Evolutionary conservation across 1,284 basidiomycete species (phyloP), one percentile per base, ranked within the genome.

Genomic region (Heterobasidion parviporum): DNA sequence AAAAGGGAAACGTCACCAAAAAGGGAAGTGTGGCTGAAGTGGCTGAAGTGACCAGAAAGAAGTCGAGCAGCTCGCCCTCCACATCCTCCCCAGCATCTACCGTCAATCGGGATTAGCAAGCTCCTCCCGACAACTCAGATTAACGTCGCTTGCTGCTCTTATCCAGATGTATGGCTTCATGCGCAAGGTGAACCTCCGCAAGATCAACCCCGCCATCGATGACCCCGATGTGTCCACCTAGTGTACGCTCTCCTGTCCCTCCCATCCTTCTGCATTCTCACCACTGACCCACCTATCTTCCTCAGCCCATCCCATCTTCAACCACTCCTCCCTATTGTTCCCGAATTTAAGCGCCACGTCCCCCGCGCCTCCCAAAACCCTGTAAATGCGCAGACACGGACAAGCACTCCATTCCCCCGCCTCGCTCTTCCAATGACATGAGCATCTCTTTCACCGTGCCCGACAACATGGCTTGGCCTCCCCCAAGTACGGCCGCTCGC

Each of bases 201-300:
- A 93, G 72, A 87, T 93, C 67, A 92, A 94, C 75, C 89, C 88
- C 59, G 89, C 89, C 60, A 92, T 94, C 60, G 87, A 90, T 72
- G 91, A 94, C 74, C 92, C 92, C 57, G 92, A 94, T 73, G 91
- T 91, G 8, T 92, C 89, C 71, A 93, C 91, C 60, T 94, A 92
- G 92, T 93, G 91, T 93, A 74, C 69, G 91, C 82, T 56, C 33
- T 54, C 18, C 18, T 2, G 2, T 44, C 26, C 52, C 43, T 45
- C 55, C 56, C n/a, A 18, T 18, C 18, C 18, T 18, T 18, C 18
- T 18, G 18, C 18, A 18, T 18, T 18, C 53, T 41, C 47, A 48
- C 52, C 47, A 26, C 50, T 8, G 16, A 48, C 34, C 43, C 50
- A 56, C 48, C 48, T 38, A 18, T 61, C n/a, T 58, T 54, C 52